Conservation (phyloP, 164 flowering plant genomes). For the grape (Vitis vinifera) region ASM3070453v1 NC_081823.1:26143501-26144000, state of each 20-base stretch:
- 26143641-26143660: slow-evolving; percentile 63
- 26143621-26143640: slow-evolving; percentile 49
- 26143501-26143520: slow-evolving; percentile 31
- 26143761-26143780: slow-evolving; percentile 40
- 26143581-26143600: slow-evolving; percentile 60
- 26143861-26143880: too few relatives aligned
- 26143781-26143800: slow-evolving; percentile 56
- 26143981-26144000: too few relatives aligned
- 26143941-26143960: too few relatives aligned
- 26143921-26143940: too few relatives aligned
- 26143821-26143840: slow-evolving; percentile 55
- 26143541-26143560: slow-evolving; percentile 45
- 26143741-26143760: slow-evolving; percentile 53
- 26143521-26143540: slow-evolving; percentile 37
- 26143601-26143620: slow-evolving; percentile 54
- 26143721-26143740: slow-evolving; percentile 49
- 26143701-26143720: slow-evolving; percentile 60
- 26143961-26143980: too few relatives aligned
- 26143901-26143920: too few relatives aligned
- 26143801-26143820: slow-evolving; percentile 52
- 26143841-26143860: slow-evolving; percentile 31
- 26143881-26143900: too few relatives aligned
- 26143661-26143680: slow-evolving; percentile 50
- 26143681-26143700: slow-evolving; percentile 40
- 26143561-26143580: slow-evolving; percentile 46